Conservation (phyloP, 2,329 filamentous ascomycete species). For the Cladophialophora psammophila region DNA sequence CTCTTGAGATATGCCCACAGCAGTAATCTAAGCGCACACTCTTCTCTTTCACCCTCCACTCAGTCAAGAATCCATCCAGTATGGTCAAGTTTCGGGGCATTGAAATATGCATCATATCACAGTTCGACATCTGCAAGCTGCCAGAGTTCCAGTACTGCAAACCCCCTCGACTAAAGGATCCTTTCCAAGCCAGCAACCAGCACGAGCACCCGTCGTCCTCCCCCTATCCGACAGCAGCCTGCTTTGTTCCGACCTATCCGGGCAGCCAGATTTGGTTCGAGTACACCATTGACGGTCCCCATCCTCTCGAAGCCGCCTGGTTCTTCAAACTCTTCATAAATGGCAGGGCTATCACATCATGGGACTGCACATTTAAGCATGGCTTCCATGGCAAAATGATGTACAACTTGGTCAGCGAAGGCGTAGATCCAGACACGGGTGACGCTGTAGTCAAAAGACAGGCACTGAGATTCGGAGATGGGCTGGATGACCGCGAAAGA, state of each 20-base stretch:
- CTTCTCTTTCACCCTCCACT: not conserved
- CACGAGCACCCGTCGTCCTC: not conserved
- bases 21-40: not conserved
- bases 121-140: conserved; percentile 38
- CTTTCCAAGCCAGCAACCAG: conserved; percentile 11
- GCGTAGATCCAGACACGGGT: conserved; percentile 25
- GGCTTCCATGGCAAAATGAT: conserved; percentile 40
- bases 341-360: conserved; percentile 31
- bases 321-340: conserved; percentile 40
- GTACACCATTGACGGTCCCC: conserved; percentile 40
- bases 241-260: conserved; percentile 38
- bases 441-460: conserved; percentile 27
- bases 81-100: conserved; percentile 41
- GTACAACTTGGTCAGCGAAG: conserved; percentile 35
- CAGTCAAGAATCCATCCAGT: not conserved
- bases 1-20: not conserved
- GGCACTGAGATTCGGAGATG: conserved; percentile 33
- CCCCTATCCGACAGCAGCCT: conserved; percentile 30
- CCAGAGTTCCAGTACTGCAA: conserved; percentile 33
- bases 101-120: conserved; percentile 38
- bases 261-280: conserved; percentile 42
- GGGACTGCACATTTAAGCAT: conserved; percentile 39
- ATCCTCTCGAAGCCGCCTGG: conserved; percentile 37
- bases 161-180: conserved; percentile 9
- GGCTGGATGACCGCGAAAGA: conserved; percentile 20